Evolutionary conservation across 495 filamentous ascomycete species (phyloP).

Genomic region (Tuber indicum): DNA sequence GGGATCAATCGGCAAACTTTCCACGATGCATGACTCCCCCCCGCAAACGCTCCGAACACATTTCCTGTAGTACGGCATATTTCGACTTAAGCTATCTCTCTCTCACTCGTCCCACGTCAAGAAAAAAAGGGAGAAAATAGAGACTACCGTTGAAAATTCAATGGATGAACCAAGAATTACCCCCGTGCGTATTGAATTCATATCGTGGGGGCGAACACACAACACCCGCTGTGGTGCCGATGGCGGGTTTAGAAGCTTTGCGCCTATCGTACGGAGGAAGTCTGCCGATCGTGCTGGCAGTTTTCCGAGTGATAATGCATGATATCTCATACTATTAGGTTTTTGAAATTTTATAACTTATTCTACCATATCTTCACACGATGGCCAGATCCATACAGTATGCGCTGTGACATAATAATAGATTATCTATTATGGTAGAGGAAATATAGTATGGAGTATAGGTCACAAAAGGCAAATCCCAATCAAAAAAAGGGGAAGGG

Average conservation of each 20-base stretch:
- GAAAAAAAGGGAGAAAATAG: too few relatives aligned
- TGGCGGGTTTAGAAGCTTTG: not conserved
- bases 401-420: too few relatives aligned
- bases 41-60: too few relatives aligned
- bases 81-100: too few relatives aligned
- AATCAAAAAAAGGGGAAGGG: not conserved
- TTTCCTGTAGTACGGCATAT: too few relatives aligned
- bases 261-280: not conserved
- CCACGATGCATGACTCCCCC: too few relatives aligned
- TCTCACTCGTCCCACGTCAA: too few relatives aligned
- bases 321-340: not conserved
- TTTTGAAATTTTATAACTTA: too few relatives aligned
- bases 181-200: not conserved
- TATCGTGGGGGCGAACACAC: not conserved
- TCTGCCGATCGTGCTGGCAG: not conserved
- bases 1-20: too few relatives aligned
- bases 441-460: not conserved
- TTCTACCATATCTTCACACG: not conserved
- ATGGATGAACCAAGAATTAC: not conserved
- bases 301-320: not conserved
- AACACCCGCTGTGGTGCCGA: not conserved
- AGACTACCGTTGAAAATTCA: not conserved
- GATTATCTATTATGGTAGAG: not conserved
- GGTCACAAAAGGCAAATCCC: not conserved
- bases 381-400: not conserved